Conservation (phyloP, 129 eudicot genomes). For the Smallanthus sonchifolius region DNA sequence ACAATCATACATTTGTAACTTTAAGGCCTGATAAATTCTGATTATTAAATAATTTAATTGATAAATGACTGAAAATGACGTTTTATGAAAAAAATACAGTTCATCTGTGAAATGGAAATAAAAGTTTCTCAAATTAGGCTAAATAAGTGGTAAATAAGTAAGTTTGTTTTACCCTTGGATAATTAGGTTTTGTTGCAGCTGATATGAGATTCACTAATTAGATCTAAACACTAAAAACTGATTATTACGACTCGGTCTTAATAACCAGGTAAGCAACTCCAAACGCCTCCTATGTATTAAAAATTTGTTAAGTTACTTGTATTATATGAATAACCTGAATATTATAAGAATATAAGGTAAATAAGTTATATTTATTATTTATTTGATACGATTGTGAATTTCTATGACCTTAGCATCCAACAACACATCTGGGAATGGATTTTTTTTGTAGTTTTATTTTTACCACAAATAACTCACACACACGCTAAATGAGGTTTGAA, state of each 20-base stretch:
- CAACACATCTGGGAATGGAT: background rate
- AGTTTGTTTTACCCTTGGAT: background rate
- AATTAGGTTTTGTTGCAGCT: background rate
- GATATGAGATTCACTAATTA: background rate
- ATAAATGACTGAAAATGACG: background rate
- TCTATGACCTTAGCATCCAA: background rate
- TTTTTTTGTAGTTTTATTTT: background rate
- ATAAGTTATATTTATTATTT: background rate
- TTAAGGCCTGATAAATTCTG: background rate
- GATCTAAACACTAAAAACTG: background rate
- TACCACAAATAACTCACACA: background rate
- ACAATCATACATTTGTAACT: background rate
- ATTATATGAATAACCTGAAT: background rate
- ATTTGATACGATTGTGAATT: background rate
- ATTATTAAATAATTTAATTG: background rate
- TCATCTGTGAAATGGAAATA: background rate
- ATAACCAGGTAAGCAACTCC: background rate
- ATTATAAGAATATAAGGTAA: background rate
- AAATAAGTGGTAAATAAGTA: background rate
- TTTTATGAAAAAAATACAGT: too few species aligned
- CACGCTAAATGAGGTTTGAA: background rate
- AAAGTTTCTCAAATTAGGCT: background rate
- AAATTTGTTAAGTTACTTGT: background rate
- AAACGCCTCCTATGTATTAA: background rate
- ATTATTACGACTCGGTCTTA: background rate